These are phyloP conservation scores for Microdochium trichocladiopsis DNA, from an alignment of 2,329 filamentous ascomycete genomes.

Conservation along the genomic window DNA sequence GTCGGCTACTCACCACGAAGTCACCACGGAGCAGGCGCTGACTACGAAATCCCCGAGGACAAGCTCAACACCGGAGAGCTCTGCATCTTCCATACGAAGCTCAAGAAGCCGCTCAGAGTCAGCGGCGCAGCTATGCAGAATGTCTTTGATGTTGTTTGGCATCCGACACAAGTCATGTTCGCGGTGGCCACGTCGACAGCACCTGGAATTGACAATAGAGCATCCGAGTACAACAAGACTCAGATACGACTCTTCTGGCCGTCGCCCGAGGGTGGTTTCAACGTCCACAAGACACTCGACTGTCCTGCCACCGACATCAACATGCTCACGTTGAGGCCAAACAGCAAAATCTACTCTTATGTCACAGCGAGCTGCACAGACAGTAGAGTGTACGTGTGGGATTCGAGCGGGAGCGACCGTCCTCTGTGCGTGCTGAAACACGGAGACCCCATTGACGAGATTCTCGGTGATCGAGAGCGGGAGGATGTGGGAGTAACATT, in stretches of 20 bases:
- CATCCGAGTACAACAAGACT: constrained; percentile 38
- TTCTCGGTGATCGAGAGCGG: constrained; percentile 37
- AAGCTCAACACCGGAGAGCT: constrained; percentile 52
- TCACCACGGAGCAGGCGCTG: constrained; percentile 33
- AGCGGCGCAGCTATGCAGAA: constrained; percentile 47
- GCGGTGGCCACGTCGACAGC: constrained; percentile 50
- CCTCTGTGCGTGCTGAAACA: constrained; percentile 50
- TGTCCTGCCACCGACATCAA: constrained; percentile 56
- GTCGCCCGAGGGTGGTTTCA: constrained; percentile 26
- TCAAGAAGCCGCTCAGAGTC: constrained; percentile 36
- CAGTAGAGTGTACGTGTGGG: constrained; percentile 57
- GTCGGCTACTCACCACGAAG: constrained; percentile 55
- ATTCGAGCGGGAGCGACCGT: constrained; percentile 46
- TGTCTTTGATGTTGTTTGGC: constrained; percentile 59
- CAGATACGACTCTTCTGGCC: constrained; percentile 49
- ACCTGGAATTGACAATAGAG: constrained; percentile 23
- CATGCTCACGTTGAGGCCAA: constrained; percentile 52
- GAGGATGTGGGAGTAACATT: constrained; percentile 60
- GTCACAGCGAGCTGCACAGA: constrained; percentile 56
- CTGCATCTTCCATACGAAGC: constrained; percentile 48
- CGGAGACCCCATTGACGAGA: constrained; percentile 30
- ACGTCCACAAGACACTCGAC: constrained; percentile 47
- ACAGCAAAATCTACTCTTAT: constrained; percentile 41
- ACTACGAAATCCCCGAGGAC: constrained; percentile 51
- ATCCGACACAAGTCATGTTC: constrained; percentile 46